Base-by-base conservation (phyloP, 1,139 yeast species). In the Pichia sp. region DNA sequence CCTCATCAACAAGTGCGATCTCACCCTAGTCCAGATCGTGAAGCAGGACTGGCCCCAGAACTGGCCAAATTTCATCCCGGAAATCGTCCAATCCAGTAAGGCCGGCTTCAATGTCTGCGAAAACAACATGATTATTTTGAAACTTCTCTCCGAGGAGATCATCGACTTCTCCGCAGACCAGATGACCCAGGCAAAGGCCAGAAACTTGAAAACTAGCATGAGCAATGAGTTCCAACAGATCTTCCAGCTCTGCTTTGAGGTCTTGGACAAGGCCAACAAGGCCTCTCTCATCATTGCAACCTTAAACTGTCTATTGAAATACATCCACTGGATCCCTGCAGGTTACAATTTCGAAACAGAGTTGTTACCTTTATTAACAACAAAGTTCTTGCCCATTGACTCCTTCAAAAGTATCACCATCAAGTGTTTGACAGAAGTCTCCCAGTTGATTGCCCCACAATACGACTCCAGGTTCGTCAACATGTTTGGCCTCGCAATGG, bases 41-140 rank as follows among this genome's bases (percentile, higher is more conserved):
- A 93, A 93, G 69, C 98, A 95, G 72, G 99, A 93, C 69, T 93
- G 99, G 99, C 99, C 99, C 44, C 90, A 85, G 63, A 88, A 90
- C 68, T 93, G 99, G 99, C 98, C 98, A 26, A 89, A 87, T 64
- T 93, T 95, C 66, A 87, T 93, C 53, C 96, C 97, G 13, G 99
- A 95, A 69, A 81, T 93, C 59, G 95, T 93, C 47, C 80, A 80
- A 60, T 85, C 96, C 61, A 86, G 96, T 52, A 82, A 90, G 60
- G 83, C 95, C 19, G 87, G 95, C 45, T 82, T 87, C 70, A 92
- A 90, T 65, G 97, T 93, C 50, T 95, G 99, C 75, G 99, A 93
- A 72, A 93, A 93, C 73, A 93, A 93, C 72, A 93, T 93, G 98
- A 84, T 85, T 61, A 92, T 95, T 58, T 78, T 93, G 69, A 87